These are phyloP conservation scores for Fusarium annulatum DNA, from an alignment of 2,329 filamentous ascomycete species.

Conservation along the genomic window DNA sequence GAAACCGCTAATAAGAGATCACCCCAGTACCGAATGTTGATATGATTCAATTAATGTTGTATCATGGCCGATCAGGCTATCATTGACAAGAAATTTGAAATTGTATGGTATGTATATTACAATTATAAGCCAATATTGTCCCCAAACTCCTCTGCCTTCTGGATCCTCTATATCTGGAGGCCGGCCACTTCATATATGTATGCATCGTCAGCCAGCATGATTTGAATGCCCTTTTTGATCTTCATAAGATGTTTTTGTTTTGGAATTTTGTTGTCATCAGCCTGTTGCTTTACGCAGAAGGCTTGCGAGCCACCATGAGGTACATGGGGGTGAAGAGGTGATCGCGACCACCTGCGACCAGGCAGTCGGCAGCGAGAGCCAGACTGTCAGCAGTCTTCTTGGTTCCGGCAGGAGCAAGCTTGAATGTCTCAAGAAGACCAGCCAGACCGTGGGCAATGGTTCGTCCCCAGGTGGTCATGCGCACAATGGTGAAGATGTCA, in stretches of 20 bases:
- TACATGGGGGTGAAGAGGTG: constrained; percentile 99
- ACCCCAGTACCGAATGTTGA: not conserved
- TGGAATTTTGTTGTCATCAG: constrained; percentile 15
- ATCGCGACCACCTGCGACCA: constrained; percentile 87
- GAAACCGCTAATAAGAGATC: constrained; percentile 10
- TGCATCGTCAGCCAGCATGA: constrained; percentile 36
- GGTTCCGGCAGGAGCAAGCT: constrained; percentile 82
- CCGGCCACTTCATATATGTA: constrained; percentile 34
- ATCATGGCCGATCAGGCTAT: not conserved
- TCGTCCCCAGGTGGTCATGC: constrained; percentile 90
- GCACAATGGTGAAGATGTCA: constrained; percentile 84
- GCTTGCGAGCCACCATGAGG: constrained; percentile 93
- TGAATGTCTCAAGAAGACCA: constrained; percentile 78
- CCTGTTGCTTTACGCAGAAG: constrained; percentile 51
- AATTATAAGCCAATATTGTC: constrained; percentile 45
- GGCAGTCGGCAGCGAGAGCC: constrained; percentile 81
- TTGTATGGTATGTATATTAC: constrained; percentile 42
- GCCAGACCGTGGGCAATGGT: constrained; percentile 80
- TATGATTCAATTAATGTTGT: not conserved
- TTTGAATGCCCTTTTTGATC: constrained; percentile 20
- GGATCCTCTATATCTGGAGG: constrained; percentile 30
- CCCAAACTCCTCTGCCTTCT: constrained; percentile 36
- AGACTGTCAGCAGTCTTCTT: constrained; percentile 96
- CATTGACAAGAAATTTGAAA: constrained; percentile 14
- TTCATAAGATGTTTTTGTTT: constrained; percentile 27